Evolutionary conservation across 2,329 filamentous ascomycete species (phyloP).

Genomic region (Neocucurbitaria cava): DNA sequence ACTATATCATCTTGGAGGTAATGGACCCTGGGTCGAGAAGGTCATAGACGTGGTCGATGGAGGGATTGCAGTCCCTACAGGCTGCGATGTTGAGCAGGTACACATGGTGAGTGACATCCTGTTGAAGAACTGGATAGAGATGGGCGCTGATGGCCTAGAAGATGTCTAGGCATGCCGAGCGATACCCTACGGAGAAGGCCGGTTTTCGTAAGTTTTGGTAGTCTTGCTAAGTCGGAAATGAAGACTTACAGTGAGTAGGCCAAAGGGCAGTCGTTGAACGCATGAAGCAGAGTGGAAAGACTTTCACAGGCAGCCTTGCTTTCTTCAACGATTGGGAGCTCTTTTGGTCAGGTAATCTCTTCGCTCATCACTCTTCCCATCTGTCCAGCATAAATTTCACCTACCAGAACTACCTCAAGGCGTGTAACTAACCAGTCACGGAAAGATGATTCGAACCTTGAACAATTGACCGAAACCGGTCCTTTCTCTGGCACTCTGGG

Average conservation of each 20-base stretch:
- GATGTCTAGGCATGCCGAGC: conserved; percentile 65
- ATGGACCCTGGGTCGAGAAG: conserved; percentile 63
- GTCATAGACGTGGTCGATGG: conserved; percentile 49
- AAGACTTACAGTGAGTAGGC: conserved; percentile 40
- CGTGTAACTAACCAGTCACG: conserved; percentile 16
- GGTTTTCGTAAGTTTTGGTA: conserved; percentile 55
- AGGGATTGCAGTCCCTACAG: conserved; percentile 54
- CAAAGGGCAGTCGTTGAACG: conserved; percentile 58
- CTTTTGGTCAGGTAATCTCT: conserved; percentile 53
- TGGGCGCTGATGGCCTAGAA: conserved; percentile 32
- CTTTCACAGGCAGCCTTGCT: conserved; percentile 58
- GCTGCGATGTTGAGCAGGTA: conserved; percentile 63
- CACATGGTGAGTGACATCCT: conserved; percentile 57
- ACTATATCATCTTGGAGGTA: conserved; percentile 61
- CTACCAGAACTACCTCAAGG: background rate
- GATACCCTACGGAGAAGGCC: conserved; percentile 62
- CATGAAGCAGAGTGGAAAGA: conserved; percentile 51
- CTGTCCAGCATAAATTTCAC: background rate
- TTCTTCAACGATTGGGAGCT: conserved; percentile 64
- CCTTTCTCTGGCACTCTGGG: conserved; percentile 63
- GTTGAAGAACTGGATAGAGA: conserved; percentile 7
- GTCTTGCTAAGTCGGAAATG: background rate
- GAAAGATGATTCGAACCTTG: conserved; percentile 52
- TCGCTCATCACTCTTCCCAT: background rate
- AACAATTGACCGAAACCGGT: conserved; percentile 62